These are phyloP conservation scores for Azolla pinnata DNA, from an alignment of 75 land plant species.

Conservation along the genomic window DNA sequence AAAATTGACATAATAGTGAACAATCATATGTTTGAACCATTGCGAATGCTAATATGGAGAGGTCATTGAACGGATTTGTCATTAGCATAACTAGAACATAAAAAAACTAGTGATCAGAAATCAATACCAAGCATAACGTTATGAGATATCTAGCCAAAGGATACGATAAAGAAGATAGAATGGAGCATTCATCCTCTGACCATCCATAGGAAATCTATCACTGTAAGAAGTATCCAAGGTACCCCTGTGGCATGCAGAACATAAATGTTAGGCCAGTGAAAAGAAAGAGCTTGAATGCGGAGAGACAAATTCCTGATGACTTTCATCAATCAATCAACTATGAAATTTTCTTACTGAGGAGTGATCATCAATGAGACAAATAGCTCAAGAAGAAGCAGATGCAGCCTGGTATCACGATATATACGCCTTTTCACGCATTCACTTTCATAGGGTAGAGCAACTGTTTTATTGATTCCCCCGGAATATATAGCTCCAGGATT, in stretches of 20 bases:
- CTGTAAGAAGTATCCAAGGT: conserved; percentile 23
- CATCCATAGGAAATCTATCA: conserved; percentile 28
- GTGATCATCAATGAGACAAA: conserved; percentile 26
- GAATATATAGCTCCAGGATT: not conserved
- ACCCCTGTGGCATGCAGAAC: conserved; percentile 12
- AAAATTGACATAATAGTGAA: no score
- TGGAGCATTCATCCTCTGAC: conserved; percentile 31
- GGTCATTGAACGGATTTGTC: no score
- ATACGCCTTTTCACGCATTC: conserved; percentile 15
- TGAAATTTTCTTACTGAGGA: conserved; percentile 15
- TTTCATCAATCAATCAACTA: not conserved
- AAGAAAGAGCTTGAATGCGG: no score
- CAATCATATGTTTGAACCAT: no score
- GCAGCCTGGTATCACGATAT: conserved; percentile 16
- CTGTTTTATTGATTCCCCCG: not conserved
- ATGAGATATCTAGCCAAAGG: no score
- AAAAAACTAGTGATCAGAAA: no score
- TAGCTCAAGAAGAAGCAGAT: conserved; percentile 26
- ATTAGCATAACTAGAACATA: no score
- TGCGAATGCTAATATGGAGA: no score
- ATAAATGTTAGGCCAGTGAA: not conserved
- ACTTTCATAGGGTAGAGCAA: conserved; percentile 8
- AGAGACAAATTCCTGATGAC: no score
- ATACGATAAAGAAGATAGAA: conserved; percentile 33
- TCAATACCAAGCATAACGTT: no score